Evolutionary conservation across 148 eudicot genomes (phyloP).

Genomic region (Chenopodium album): DNA sequence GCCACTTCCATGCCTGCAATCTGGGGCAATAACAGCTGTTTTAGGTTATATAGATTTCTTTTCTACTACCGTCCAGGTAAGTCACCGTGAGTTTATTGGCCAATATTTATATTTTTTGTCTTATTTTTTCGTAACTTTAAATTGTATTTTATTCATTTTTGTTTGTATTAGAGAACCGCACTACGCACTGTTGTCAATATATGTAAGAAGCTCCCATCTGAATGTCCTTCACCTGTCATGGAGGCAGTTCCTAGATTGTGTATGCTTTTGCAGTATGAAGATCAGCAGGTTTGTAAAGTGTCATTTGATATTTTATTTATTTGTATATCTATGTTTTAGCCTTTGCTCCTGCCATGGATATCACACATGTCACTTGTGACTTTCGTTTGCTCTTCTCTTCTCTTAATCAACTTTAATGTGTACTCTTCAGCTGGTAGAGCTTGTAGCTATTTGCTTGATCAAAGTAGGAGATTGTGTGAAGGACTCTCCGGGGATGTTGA

Average conservation of each 20-base stretch:
- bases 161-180: slow-evolving; percentile 65
- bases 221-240: slow-evolving; percentile 58
- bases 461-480: slow-evolving; percentile 62
- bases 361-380: background rate
- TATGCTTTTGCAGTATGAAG: slow-evolving; percentile 84
- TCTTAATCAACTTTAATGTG: slow-evolving; percentile 1
- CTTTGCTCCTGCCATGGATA: background rate
- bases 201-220: slow-evolving; percentile 83
- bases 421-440: slow-evolving; percentile 78
- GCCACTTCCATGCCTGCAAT: slow-evolving; percentile 69
- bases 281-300: slow-evolving; percentile 61
- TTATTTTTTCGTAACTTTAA: background rate
- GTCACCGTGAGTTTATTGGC: background rate
- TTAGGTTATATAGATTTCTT: slow-evolving; percentile 82
- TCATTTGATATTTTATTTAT: background rate
- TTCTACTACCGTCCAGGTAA: slow-evolving; percentile 86
- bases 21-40: slow-evolving; percentile 90
- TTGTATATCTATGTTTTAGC: too few relatives aligned
- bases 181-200: slow-evolving; percentile 81
- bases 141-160: slow-evolving; percentile 15
- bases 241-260: slow-evolving; percentile 89
- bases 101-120: background rate
- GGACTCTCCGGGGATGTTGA: slow-evolving; percentile 59
- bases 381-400: background rate
- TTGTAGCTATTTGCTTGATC: slow-evolving; percentile 74